Evolutionary conservation across 169 alveolate genomes (phyloP).

Genomic region (Haemoproteus tartakovskyi): DNA sequence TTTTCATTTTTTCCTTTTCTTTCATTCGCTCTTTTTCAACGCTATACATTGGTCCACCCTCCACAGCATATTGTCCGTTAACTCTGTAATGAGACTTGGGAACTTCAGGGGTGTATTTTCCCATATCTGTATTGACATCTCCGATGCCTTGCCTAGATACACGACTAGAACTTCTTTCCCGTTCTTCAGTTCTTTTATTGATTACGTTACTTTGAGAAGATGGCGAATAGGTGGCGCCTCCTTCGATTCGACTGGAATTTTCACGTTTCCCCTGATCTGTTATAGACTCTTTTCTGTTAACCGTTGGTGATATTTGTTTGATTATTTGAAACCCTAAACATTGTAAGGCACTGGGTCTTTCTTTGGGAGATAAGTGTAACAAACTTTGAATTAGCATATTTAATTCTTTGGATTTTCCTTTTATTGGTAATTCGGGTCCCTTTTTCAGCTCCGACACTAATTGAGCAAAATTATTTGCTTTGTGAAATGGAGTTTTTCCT

Average conservation of each 20-base stretch:
- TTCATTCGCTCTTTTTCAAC: conserved; percentile 9
- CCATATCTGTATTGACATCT: conserved; percentile 10
- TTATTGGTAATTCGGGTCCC: conserved; percentile 79
- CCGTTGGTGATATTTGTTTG: conserved; percentile 65
- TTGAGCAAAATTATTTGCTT: conserved; percentile 78
- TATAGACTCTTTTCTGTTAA: not conserved
- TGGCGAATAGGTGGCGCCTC: not conserved
- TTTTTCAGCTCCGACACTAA: conserved; percentile 71
- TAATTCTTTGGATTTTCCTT: conserved; percentile 67
- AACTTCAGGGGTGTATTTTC: conserved; percentile 10
- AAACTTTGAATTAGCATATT: conserved; percentile 68
- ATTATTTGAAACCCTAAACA: conserved; percentile 72
- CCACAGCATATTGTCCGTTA: conserved; percentile 21
- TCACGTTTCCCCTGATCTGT: not conserved
- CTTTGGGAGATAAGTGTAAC: conserved; percentile 72
- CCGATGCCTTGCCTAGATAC: conserved; percentile 33
- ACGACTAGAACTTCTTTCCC: conserved; percentile 51
- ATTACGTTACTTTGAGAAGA: conserved; percentile 2
- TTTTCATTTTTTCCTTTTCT: conserved; percentile 26
- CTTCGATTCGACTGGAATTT: not conserved
- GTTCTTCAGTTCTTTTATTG: conserved; percentile 39
- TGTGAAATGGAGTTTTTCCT: conserved; percentile 93
- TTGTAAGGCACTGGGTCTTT: conserved; percentile 77
- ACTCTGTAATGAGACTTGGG: not conserved
- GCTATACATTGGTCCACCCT: conserved; percentile 5